Evolutionary conservation across 1,139 yeast species (phyloP).

Genomic region (Sugiyamaella novakii): DNA sequence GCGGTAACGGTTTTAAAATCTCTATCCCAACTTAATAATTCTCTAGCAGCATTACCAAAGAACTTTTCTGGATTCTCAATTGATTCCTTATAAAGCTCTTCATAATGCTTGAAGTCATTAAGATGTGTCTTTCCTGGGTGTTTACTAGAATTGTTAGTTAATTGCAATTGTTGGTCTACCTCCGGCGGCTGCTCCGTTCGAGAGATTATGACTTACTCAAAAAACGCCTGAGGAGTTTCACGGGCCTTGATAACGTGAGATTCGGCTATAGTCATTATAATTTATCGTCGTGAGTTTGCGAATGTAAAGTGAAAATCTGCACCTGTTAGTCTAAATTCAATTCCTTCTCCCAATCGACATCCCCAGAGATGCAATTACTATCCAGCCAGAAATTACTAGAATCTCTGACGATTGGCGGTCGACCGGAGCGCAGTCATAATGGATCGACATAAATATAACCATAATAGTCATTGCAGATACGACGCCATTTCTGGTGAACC

Average conservation of each 20-base stretch:
- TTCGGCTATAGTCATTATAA: slow-evolving; percentile 65
- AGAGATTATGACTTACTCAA: slow-evolving; percentile 56
- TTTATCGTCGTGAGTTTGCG: no score
- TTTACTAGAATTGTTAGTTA: slow-evolving; percentile 29
- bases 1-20: slow-evolving; percentile 69
- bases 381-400: no score
- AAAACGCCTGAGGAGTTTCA: slow-evolving; percentile 75
- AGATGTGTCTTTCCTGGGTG: slow-evolving; percentile 46
- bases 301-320: not conserved
- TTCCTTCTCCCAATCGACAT: no score
- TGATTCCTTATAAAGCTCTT: slow-evolving; percentile 71
- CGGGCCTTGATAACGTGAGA: slow-evolving; percentile 68
- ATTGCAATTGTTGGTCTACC: no score
- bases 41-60: slow-evolving; percentile 80
- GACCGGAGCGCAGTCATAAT: no score
- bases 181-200: no score
- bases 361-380: no score
- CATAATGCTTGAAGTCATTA: slow-evolving; percentile 64
- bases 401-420: no score
- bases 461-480: no score
- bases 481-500: no score
- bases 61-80: slow-evolving; percentile 79
- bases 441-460: no score
- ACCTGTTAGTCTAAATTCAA: no score
- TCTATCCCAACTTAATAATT: slow-evolving; percentile 79